A percentile compares a stretch with the other conserved stretches of the same genome.
Conservation (phyloP, 768 basidiomycete species). For the Hygrocybe punicea region DNA sequence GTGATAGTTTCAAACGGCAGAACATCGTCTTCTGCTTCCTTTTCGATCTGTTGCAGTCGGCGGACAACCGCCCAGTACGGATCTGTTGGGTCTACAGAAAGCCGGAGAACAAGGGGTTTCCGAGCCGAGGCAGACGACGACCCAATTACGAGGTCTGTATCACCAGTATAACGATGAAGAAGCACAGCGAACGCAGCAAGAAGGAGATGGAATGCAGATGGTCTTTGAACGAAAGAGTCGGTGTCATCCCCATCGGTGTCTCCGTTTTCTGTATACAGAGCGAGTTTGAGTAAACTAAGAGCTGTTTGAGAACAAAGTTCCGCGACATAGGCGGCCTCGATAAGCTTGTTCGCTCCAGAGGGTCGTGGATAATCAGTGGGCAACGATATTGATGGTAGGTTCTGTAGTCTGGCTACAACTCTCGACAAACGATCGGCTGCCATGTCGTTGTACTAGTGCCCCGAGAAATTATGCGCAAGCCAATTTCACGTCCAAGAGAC, state of each 20-base stretch:
- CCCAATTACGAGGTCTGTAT: constrained; percentile 89
- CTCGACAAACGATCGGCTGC: constrained; percentile 42
- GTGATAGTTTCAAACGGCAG: constrained; percentile 79
- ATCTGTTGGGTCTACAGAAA: constrained; percentile 80
- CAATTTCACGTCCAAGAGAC: too few relatives aligned
- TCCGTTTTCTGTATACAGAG: constrained; percentile 61
- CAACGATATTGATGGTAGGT: constrained; percentile 83
- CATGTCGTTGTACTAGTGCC: neutral
- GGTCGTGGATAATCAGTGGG: constrained; percentile 96
- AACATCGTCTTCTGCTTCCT: constrained; percentile 75
- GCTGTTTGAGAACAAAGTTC: constrained; percentile 73
- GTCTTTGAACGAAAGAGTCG: constrained; percentile 38
- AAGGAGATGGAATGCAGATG: constrained; percentile 88
- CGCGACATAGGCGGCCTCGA: constrained; percentile 77
- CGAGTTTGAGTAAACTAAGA: constrained; percentile 77
- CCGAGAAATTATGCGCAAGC: too few relatives aligned
- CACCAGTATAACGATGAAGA: constrained; percentile 92
- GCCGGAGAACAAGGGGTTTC: constrained; percentile 79
- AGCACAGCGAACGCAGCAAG: constrained; percentile 89
- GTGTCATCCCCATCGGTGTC: constrained; percentile 49
- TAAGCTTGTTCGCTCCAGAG: constrained; percentile 63
- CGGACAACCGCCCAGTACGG: constrained; percentile 86
- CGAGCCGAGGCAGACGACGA: constrained; percentile 74
- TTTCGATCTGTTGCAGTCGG: constrained; percentile 79
- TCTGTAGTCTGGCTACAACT: constrained; percentile 65